phyloP scores from a whole-genome alignment of 2,329 filamentous ascomycete genomes.

The Nemania sp. region DNA sequence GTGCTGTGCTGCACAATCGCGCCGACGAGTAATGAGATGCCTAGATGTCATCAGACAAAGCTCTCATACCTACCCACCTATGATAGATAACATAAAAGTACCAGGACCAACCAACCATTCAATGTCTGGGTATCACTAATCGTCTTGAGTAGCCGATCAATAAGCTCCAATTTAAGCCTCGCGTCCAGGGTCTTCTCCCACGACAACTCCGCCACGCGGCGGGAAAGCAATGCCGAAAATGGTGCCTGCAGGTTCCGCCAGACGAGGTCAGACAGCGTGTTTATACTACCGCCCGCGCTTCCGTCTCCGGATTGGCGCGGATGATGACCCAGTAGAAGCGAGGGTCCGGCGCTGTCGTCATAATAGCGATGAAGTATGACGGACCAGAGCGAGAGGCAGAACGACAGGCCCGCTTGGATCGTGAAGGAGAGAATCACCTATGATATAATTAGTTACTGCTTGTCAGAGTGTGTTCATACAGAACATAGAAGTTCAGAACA shows the following conservation, averaged over 20 bases:
- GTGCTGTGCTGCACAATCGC: not conserved
- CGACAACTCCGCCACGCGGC: not conserved
- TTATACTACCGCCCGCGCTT: no score
- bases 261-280: no score
- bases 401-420: not conserved
- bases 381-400: not conserved
- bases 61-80: no score
- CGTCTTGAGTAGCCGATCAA: not conserved
- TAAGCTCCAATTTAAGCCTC: not conserved
- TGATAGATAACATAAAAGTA: no score
- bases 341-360: no score
- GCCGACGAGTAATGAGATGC: slow-evolving; percentile 1
- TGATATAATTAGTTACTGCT: not conserved
- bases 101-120: not conserved
- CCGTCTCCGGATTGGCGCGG: not conserved
- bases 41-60: not conserved
- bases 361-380: not conserved
- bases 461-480: no score
- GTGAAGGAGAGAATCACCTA: not conserved
- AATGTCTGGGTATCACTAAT: not conserved
- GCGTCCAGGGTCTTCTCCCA: not conserved
- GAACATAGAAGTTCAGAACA: no score
- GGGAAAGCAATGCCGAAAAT: not conserved
- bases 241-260: no score
- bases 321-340: not conserved